Conservation (phyloP, 192 early-diverging fungal genomes). For the Entophlyctis luteolus region DNA sequence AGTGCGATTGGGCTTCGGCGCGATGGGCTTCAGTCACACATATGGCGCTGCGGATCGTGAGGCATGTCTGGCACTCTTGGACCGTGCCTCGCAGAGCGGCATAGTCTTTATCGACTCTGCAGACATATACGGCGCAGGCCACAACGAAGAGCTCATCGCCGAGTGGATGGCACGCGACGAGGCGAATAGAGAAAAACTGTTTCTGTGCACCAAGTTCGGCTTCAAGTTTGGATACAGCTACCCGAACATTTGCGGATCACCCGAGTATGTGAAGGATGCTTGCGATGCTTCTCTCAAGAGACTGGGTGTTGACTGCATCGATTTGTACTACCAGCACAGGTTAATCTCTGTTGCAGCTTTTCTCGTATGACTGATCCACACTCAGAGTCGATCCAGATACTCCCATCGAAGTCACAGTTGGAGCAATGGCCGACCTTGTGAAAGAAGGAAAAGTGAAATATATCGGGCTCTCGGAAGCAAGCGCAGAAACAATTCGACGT, state of each 20-base stretch:
- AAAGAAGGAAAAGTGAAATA: slow-evolving; percentile 61
- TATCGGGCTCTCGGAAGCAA: slow-evolving; percentile 57
- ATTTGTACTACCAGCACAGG: slow-evolving; percentile 64
- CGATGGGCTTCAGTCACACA: background rate
- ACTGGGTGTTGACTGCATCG: slow-evolving; percentile 50
- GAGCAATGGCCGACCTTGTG: slow-evolving; percentile 60
- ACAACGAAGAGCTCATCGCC: slow-evolving; percentile 24
- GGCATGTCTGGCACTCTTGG: background rate
- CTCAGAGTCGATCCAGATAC: slow-evolving; percentile 35
- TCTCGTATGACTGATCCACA: background rate
- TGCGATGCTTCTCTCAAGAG: slow-evolving; percentile 46
- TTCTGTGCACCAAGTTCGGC: slow-evolving; percentile 60
- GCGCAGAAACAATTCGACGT: slow-evolving; percentile 50
- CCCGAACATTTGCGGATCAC: slow-evolving; percentile 33
- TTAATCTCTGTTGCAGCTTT: slow-evolving; percentile 39
- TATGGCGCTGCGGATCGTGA: slow-evolving; percentile 14
- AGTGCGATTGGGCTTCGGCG: slow-evolving; percentile 16
- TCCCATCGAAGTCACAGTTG: slow-evolving; percentile 59
- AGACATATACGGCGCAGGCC: slow-evolving; percentile 16
- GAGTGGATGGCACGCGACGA: background rate
- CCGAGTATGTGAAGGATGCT: slow-evolving; percentile 45
- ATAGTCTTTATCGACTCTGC: slow-evolving; percentile 27
- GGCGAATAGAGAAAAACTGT: slow-evolving; percentile 38
- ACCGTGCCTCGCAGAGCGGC: slow-evolving; percentile 24
- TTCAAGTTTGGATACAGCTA: slow-evolving; percentile 1